Conservation (phyloP, 148 eudicot genomes). For the Fagopyrum homotropicum region DNA sequence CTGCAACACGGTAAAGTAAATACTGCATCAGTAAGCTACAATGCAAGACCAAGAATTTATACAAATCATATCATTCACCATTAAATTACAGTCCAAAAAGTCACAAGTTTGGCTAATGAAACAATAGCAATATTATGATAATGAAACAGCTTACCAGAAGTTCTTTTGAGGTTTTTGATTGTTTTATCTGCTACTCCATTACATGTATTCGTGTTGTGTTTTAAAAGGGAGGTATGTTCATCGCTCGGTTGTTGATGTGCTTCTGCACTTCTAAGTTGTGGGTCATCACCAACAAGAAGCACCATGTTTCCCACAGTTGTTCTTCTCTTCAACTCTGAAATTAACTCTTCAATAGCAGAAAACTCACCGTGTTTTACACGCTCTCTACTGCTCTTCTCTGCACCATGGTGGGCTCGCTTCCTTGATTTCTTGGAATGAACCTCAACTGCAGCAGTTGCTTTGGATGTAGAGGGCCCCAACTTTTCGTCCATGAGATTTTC, state of each 20-base stretch:
- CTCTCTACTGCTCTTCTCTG: conserved; percentile 15
- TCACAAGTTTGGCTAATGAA: too few species aligned
- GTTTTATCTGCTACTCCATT: conserved; percentile 30
- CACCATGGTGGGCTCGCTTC: conserved; percentile 12
- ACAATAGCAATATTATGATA: too few species aligned
- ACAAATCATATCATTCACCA: background rate
- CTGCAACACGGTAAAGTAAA: conserved; percentile 25
- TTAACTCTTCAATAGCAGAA: conserved; percentile 9
- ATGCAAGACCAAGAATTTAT: background rate
- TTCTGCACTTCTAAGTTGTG: conserved; percentile 12
- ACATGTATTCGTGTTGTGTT: background rate
- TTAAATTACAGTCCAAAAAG: background rate
- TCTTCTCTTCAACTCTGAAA: conserved; percentile 25
- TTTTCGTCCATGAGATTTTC: conserved; percentile 20
- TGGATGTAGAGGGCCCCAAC: conserved; percentile 42
- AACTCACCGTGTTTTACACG: conserved; percentile 16
- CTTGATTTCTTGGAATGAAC: conserved; percentile 15
- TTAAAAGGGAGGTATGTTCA: conserved; percentile 14
- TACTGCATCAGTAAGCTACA: background rate
- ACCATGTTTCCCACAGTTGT: conserved; percentile 18
- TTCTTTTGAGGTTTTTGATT: conserved; percentile 33
- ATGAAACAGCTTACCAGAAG: conserved; percentile 28
- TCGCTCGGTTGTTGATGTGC: conserved; percentile 6
- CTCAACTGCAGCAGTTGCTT: conserved; percentile 14
- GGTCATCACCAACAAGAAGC: conserved; percentile 23